Evolutionary conservation across 495 filamentous ascomycete species (phyloP).

Genomic region (Sordaria brevicollis): DNA sequence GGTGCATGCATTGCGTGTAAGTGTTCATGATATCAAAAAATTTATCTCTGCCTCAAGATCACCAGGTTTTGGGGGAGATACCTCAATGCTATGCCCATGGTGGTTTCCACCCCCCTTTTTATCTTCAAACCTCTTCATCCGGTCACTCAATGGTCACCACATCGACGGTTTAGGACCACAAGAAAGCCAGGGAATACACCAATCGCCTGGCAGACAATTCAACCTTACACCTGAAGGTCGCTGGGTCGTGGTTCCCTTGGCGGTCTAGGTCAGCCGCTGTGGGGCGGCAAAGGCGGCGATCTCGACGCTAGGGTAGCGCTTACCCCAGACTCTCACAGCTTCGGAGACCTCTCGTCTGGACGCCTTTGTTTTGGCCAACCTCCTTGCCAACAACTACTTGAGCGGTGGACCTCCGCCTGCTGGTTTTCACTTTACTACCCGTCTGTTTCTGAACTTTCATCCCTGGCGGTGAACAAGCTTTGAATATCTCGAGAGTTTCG

Average conservation of each 20-base stretch:
- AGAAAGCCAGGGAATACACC: background rate
- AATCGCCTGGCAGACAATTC: background rate
- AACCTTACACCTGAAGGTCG: background rate
- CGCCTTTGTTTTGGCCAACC: background rate
- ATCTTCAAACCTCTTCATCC: background rate
- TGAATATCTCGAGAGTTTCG: background rate
- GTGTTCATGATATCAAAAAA: too few relatives aligned
- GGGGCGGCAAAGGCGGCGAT: background rate
- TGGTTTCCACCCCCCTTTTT: background rate
- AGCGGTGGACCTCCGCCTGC: background rate
- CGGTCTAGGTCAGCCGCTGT: background rate
- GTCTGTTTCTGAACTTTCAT: background rate
- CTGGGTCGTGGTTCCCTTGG: background rate
- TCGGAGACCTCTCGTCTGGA: background rate
- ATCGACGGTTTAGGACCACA: background rate
- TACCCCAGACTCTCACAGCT: background rate
- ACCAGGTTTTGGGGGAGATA: background rate
- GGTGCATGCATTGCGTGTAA: background rate
- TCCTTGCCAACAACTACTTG: background rate
- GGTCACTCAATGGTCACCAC: background rate
- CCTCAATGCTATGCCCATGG: background rate
- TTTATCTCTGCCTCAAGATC: too few relatives aligned
- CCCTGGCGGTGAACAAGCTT: background rate
- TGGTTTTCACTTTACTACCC: background rate
- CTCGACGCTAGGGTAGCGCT: background rate